phyloP scores from a whole-genome alignment of 441 rosid genomes.

The Populus hybrid region DNA sequence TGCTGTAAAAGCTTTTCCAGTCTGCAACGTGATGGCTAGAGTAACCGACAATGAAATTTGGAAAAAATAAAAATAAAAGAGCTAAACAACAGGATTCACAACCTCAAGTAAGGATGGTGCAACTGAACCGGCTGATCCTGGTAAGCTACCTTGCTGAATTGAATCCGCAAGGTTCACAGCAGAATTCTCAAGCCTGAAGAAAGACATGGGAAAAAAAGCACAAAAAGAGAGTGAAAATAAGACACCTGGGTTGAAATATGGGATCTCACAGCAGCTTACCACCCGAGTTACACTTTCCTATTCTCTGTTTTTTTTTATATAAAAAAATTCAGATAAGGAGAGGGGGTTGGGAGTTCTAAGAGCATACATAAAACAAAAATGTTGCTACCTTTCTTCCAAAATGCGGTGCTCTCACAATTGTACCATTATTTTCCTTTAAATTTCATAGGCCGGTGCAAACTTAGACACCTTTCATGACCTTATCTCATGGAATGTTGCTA shows the following conservation, averaged over 20 bases:
- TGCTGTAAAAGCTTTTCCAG: slow-evolving; percentile 90
- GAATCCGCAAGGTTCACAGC: slow-evolving; percentile 63
- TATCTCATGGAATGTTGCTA: too few species aligned
- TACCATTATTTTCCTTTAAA: background rate
- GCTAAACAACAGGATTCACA: slow-evolving; percentile 19
- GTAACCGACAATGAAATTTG: slow-evolving; percentile 15
- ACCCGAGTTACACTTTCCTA: background rate
- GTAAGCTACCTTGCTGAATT: slow-evolving; percentile 66
- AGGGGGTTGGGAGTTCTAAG: too few species aligned
- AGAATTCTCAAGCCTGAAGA: slow-evolving; percentile 77
- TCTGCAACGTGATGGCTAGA: slow-evolving; percentile 38
- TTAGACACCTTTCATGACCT: background rate
- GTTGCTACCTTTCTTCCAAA: too few species aligned
- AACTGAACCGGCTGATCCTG: slow-evolving; percentile 59
- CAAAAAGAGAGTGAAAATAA: background rate
- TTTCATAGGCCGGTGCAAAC: background rate
- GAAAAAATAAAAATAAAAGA: background rate
- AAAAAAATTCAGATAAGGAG: background rate
- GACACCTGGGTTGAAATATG: background rate
- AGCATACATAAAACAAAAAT: too few species aligned
- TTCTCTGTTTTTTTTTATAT: background rate
- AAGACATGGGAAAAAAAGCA: background rate
- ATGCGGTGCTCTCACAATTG: too few species aligned
- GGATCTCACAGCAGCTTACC: background rate
- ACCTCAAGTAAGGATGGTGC: slow-evolving; percentile 93